Evolutionary conservation across 768 basidiomycete species (phyloP), one percentile per base, ranked within the genome.

Genomic region (Cyclocybe aegerita): DNA sequence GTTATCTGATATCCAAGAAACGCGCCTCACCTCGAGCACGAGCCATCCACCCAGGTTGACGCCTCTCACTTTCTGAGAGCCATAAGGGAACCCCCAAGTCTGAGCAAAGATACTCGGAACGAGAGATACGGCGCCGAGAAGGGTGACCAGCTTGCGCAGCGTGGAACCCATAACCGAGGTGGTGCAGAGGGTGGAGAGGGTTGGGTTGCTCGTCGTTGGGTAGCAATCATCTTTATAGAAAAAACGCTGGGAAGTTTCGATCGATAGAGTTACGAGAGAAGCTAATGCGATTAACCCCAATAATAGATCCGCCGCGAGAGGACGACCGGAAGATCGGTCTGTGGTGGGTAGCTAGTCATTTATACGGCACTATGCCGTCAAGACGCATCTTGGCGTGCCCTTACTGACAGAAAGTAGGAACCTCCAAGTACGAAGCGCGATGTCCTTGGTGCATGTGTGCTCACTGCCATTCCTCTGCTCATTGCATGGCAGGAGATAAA

Each of bases 41-140:
- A 79, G 69, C 79, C 70, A 77, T 48, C 77, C 78, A 29, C 90
- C 91, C 23, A 93, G 78, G 69, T 88, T 93, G 56, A 93, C 91
- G 49, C 91, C 91, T 9, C 90, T 82, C 42, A 93, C 83, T 58
- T 84, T 86, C 69, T 81, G 54, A 4, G 77, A 75, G 16, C 88
- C 90, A 57, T 92, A 92, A 4, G 88, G 76, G 60, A 91, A 91
- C 44, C 81, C 78, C 15, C 76, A 80, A 30, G 64, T 66, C 64
- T 54, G 49, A 59, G 61, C 63, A 65, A 35, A 39, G 54, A 55
- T 46, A 23, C 46, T 36, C 30, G 51, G 48, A 42, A 57, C 15
- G 23, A 51, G 36, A 32, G 53, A 55, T 15, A 60, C 23, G 16
- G 46, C 36, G 42, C 43, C 43, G 10, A 44, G 9, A 16, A 32